These are phyloP conservation scores for Fusarium brachygibbosum DNA, from an alignment of 2,329 filamentous ascomycete genomes.

Conservation along the genomic window DNA sequence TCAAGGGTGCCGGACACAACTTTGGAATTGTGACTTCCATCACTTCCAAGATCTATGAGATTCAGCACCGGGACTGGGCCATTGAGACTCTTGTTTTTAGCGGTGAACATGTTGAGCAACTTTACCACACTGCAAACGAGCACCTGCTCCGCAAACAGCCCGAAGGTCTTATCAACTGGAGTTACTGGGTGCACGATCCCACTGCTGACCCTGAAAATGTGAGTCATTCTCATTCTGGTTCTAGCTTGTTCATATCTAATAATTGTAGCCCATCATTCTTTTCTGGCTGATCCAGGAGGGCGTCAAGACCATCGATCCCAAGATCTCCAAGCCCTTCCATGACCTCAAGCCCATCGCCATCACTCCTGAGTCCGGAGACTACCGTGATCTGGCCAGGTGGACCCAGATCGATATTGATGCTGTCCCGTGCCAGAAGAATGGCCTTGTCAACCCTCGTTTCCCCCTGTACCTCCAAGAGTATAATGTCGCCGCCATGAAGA, in stretches of 20 bases:
- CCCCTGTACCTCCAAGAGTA: constrained; percentile 45
- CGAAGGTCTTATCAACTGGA: constrained; percentile 63
- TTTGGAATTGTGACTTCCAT: constrained; percentile 53
- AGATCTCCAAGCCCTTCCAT: constrained; percentile 60
- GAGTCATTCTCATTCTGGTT: constrained; percentile 10
- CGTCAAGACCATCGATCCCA: constrained; percentile 56
- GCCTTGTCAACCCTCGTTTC: constrained; percentile 46
- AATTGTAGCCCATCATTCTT: constrained; percentile 56
- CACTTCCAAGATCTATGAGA: constrained; percentile 52
- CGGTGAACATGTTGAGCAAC: constrained; percentile 62
- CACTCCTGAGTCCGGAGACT: constrained; percentile 44
- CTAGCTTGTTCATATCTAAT: neutral
- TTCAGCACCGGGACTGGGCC: constrained; percentile 45
- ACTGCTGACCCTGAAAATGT: constrained; percentile 58
- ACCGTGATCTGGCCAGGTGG: constrained; percentile 43
- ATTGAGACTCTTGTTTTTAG: constrained; percentile 59
- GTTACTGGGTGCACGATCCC: constrained; percentile 60
- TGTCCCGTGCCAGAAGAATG: constrained; percentile 43
- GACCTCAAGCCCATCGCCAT: constrained; percentile 57
- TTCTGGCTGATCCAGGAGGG: constrained; percentile 62
- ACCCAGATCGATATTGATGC: constrained; percentile 39
- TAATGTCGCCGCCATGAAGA: constrained; percentile 32
- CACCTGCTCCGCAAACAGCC: constrained; percentile 60
- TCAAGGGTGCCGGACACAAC: constrained; percentile 53
- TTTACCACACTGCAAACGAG: constrained; percentile 63